Evolutionary conservation across 2,329 filamentous ascomycete species (phyloP), one percentile per base, ranked within the genome.

Genomic region (Talaromyces sp.): DNA sequence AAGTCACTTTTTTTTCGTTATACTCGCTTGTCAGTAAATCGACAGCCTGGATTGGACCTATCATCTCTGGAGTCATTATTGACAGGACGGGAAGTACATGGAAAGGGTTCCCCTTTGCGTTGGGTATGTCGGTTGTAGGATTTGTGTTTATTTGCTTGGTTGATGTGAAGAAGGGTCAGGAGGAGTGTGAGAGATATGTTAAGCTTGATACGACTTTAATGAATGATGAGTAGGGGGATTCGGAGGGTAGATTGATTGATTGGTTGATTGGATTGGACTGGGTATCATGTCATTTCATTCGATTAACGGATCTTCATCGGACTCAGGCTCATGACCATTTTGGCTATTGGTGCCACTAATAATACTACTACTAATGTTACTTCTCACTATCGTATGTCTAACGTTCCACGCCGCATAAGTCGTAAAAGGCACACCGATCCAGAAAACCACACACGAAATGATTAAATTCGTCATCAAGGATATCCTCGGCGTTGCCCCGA

Each of bases 81-180:
- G 54, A 58, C 6, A 27, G 31, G 19, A 58, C 54, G 1, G 54
- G 54, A 8, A 58, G 27, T 40, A 58, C 54, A 11, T 58, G 54
- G 54, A 58, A 58, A 13, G 54, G 54, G 8, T 58, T 58, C 13
- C 54, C 54, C 6, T 58, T 58, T 40, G 54, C 54, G 34, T 27
- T 58, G 54, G 54, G 54, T 15, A 58, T 58, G 54, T 58, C 54
- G 19, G 27, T 58, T 17, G 54, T 58, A 22, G 54, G 54, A 25
- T 58, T 58, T 40, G 54, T 17, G 4, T 58, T 58, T 34, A 58
- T 58, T 58, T 38, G 31, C 17, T 58, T 58, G n/a, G 54, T 58
- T 11, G 34, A 58, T 58, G 54, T 58, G 13, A 58, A 58, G 54
- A 58, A 58, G 27, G 54, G 54, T 27, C 54, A 58, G 54, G 31